These are phyloP conservation scores for Daldinia concentrica DNA, from an alignment of 495 filamentous ascomycete genomes.

Conservation along the genomic window DNA sequence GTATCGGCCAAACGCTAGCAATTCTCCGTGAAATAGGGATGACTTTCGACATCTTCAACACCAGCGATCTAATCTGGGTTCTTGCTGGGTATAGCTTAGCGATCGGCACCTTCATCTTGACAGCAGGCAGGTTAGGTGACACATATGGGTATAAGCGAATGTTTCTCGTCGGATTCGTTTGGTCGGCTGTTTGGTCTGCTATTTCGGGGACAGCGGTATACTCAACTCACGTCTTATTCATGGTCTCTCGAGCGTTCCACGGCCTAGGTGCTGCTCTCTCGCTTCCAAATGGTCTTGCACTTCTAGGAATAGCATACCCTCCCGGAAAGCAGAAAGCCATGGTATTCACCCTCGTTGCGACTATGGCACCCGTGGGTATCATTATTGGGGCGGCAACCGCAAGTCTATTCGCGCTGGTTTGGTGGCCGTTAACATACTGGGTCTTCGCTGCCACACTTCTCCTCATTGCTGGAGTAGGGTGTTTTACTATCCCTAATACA, in stretches of 20 bases:
- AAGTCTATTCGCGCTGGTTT: constrained; percentile 60
- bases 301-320: constrained; percentile 56
- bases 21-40: constrained; percentile 28
- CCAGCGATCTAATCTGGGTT: constrained; percentile 58
- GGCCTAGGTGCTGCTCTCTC: constrained; percentile 64
- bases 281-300: constrained; percentile 60
- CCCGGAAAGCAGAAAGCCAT: constrained; percentile 60
- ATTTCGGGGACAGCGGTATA: constrained; percentile 61
- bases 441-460: constrained; percentile 55
- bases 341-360: constrained; percentile 62
- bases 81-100: constrained; percentile 64
- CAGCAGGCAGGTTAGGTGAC: constrained; percentile 68
- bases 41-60: constrained; percentile 52
- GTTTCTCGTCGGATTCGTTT: constrained; percentile 68
- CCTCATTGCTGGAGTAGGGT: constrained; percentile 57
- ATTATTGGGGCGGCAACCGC: constrained; percentile 56
- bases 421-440: constrained; percentile 75
- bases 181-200: constrained; percentile 69
- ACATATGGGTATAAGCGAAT: constrained; percentile 69
- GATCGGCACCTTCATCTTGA: constrained; percentile 70
- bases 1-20: constrained; percentile 48
- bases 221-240: constrained; percentile 53
- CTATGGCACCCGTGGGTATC: constrained; percentile 59
- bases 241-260: constrained; percentile 58
- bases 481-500: constrained; percentile 36